Evolutionary conservation across 1,284 basidiomycete genomes (phyloP).

Genomic region (Moesziomyces sp.): DNA sequence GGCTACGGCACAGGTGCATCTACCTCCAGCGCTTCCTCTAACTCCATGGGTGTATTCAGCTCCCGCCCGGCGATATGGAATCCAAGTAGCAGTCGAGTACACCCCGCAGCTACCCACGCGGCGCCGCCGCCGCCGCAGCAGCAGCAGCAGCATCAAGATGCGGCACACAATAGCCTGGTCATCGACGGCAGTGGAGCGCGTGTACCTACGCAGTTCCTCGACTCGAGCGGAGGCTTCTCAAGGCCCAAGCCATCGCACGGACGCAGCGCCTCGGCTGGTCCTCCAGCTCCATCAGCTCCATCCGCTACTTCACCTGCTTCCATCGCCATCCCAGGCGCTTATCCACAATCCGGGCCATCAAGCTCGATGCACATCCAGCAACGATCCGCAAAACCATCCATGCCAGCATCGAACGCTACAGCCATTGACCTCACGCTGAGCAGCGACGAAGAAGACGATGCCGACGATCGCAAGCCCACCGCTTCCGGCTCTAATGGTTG

Average conservation of each 20-base stretch:
- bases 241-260: constrained; percentile 3
- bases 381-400: neutral
- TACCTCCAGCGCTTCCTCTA: neutral
- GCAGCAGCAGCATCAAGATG: neutral
- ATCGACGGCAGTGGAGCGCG: constrained; percentile 58
- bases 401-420: neutral
- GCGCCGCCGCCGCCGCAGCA: no score
- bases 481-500: constrained; percentile 1
- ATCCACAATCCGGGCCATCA: neutral
- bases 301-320: constrained; percentile 11
- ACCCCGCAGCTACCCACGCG: neutral
- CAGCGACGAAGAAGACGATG: constrained; percentile 37
- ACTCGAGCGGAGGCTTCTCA: constrained; percentile 40
- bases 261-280: neutral
- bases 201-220: constrained; percentile 55
- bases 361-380: neutral
- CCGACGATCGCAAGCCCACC: constrained; percentile 12
- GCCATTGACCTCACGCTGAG: constrained; percentile 44
- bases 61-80: constrained; percentile 17
- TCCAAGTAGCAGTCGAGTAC: neutral
- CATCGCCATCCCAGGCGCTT: neutral
- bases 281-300: constrained; percentile 1
- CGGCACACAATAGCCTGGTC: constrained; percentile 12
- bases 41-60: neutral
- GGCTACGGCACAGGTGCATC: constrained; percentile 11